Conservation (phyloP, 1,284 basidiomycete species). For the Apiotrichum mycotoxinovorans region DNA sequence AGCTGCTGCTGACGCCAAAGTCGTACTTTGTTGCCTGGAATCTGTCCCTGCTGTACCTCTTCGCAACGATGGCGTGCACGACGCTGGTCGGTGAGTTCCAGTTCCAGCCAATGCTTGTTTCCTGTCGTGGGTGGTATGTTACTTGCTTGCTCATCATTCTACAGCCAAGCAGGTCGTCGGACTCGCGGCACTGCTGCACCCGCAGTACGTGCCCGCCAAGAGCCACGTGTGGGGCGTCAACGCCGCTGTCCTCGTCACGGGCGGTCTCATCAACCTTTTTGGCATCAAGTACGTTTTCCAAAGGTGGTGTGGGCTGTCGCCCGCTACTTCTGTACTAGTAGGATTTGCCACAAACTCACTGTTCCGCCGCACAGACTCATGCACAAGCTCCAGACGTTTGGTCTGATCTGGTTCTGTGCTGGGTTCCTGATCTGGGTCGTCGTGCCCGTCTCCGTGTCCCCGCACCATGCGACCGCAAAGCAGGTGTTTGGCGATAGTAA, state of each 20-base stretch:
- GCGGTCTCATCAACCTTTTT: conserved; percentile 7
- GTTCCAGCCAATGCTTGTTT: not conserved
- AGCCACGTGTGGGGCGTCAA: conserved; percentile 7
- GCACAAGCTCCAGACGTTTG: conserved; percentile 5
- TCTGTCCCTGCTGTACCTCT: conserved; percentile 5
- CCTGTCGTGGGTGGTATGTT: not conserved
- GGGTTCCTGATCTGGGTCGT: conserved; percentile 11
- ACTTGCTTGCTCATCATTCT: not conserved
- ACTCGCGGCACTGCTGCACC: not conserved
- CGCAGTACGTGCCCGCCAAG: not conserved
- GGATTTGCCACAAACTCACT: no score
- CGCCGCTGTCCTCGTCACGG: not conserved
- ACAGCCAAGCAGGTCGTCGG: conserved; percentile 2
- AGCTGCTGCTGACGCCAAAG: not conserved
- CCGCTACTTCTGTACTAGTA: no score
- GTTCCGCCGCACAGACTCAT: not conserved
- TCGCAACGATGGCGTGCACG: conserved; percentile 4
- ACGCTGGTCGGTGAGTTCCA: not conserved
- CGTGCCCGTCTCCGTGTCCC: not conserved
- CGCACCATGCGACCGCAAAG: not conserved
- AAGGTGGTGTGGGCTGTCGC: no score
- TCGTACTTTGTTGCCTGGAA: conserved; percentile 8
- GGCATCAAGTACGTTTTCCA: conserved; percentile 3
- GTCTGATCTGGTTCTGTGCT: conserved; percentile 3
- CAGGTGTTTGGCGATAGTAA: not conserved